phyloP scores from a whole-genome alignment of 2,329 filamentous ascomycete species.

The Coniochaeta sp. region DNA sequence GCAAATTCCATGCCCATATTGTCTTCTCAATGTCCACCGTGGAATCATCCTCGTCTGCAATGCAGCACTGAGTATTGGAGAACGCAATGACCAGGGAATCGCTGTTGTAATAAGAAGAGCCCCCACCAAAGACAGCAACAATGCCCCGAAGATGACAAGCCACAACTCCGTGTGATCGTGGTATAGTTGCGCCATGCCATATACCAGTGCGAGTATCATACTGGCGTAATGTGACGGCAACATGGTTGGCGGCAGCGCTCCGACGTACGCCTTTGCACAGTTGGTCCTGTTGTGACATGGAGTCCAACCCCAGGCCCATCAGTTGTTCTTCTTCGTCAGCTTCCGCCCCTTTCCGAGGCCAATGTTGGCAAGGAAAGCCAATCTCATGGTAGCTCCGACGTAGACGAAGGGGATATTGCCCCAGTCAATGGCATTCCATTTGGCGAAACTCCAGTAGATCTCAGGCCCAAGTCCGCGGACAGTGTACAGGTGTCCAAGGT shows the following conservation, averaged over 20 bases:
- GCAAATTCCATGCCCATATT: too few relatives aligned
- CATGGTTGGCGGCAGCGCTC: background rate
- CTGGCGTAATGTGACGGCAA: too few relatives aligned
- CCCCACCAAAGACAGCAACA: too few relatives aligned
- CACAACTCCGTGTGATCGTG: too few relatives aligned
- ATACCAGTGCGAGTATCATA: too few relatives aligned
- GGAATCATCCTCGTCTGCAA: too few relatives aligned
- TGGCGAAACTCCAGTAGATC: slow-evolving; percentile 55
- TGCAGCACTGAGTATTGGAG: too few relatives aligned
- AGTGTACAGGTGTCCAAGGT: slow-evolving; percentile 67
- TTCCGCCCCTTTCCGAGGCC: slow-evolving; percentile 31
- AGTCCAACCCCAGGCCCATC: background rate
- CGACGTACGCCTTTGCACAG: background rate
- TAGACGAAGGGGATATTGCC: slow-evolving; percentile 68
- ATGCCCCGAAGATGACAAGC: too few relatives aligned
- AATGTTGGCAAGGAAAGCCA: slow-evolving; percentile 51
- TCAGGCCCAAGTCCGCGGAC: slow-evolving; percentile 48
- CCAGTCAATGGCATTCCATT: slow-evolving; percentile 62
- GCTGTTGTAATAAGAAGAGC: too few relatives aligned
- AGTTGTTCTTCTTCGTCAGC: slow-evolving; percentile 6
- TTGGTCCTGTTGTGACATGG: background rate
- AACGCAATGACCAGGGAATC: too few relatives aligned
- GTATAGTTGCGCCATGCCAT: too few relatives aligned
- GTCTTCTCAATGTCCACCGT: too few relatives aligned
- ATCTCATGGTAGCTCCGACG: slow-evolving; percentile 50